Conservation (phyloP, 768 basidiomycete genomes). For the Phaeotremella fagi region DNA sequence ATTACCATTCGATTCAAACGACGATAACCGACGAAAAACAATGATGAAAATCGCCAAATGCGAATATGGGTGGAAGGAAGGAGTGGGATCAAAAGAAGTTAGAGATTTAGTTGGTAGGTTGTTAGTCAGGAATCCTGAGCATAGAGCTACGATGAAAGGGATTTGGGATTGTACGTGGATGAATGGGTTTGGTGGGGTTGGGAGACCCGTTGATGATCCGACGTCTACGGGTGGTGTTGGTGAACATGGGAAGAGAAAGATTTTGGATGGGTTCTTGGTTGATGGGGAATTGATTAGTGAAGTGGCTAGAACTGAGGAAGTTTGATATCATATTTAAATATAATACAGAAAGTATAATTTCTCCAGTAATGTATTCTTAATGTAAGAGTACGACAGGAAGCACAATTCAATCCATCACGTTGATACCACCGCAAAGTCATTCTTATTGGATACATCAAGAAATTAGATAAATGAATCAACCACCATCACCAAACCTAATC, state of each 20-base stretch:
- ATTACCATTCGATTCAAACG: constrained; percentile 62
- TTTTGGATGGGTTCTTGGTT: constrained; percentile 35
- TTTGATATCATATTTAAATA: too few species aligned
- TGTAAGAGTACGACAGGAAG: too few species aligned
- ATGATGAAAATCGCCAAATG: constrained; percentile 75
- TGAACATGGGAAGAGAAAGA: constrained; percentile 10
- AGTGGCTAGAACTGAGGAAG: constrained; percentile 13
- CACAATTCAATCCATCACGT: too few species aligned
- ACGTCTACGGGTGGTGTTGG: background rate
- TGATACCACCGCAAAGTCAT: too few species aligned
- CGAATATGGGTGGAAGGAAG: constrained; percentile 67
- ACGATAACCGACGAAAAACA: constrained; percentile 46
- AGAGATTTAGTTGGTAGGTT: constrained; percentile 58
- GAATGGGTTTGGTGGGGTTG: constrained; percentile 35
- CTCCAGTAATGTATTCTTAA: too few species aligned
- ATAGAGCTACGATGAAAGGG: constrained; percentile 60
- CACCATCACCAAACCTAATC: background rate
- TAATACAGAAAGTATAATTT: too few species aligned
- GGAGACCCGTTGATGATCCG: background rate
- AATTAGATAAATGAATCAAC: too few species aligned
- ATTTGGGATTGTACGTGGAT: constrained; percentile 61
- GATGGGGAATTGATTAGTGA: constrained; percentile 28
- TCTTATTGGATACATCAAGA: too few species aligned
- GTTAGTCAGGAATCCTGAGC: constrained; percentile 62
- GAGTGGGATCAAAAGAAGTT: constrained; percentile 36